Percentiles rank a stretch among this genome's conserved stretches.
Evolutionary conservation across 345 rosid genomes (phyloP).

Genomic region (Geranium rotundifolium): DNA sequence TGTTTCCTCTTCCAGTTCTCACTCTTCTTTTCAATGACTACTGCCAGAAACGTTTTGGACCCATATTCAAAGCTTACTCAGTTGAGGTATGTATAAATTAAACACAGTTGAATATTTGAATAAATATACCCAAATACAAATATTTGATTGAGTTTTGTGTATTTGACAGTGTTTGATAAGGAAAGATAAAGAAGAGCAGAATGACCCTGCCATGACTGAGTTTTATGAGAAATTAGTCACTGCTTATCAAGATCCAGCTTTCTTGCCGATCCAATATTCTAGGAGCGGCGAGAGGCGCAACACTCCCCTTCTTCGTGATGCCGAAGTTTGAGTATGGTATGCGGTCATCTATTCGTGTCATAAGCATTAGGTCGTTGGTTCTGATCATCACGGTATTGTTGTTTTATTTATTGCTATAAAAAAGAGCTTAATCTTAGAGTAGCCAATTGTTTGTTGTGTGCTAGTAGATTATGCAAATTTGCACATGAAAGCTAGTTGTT

Average conservation of each 20-base stretch:
- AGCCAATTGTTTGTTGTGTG: neutral
- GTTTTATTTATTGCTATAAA: neutral
- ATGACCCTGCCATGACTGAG: conserved; percentile 43
- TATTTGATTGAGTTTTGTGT: conserved; percentile 11
- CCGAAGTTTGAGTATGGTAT: conserved; percentile 14
- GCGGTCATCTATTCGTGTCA: neutral
- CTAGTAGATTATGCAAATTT: neutral
- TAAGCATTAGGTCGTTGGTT: neutral
- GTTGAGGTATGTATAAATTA: conserved; percentile 58
- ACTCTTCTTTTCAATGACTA: conserved; percentile 64
- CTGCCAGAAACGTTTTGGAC: conserved; percentile 65
- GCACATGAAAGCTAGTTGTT: neutral
- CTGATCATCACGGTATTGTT: neutral
- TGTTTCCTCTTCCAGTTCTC: conserved; percentile 69
- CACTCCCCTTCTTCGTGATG: conserved; percentile 39
- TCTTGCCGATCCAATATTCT: conserved; percentile 29
- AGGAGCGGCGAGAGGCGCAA: conserved; percentile 24
- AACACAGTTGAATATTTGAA: neutral
- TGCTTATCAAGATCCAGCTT: conserved; percentile 68
- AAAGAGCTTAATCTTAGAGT: neutral
- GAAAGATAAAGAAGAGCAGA: conserved; percentile 59
- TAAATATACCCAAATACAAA: neutral
- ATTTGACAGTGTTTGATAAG: conserved; percentile 59
- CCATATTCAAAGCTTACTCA: conserved; percentile 55
- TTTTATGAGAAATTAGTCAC: conserved; percentile 45